Conservation (phyloP, 2,329 filamentous ascomycete genomes). For the Ciborinia camelliae region DNA sequence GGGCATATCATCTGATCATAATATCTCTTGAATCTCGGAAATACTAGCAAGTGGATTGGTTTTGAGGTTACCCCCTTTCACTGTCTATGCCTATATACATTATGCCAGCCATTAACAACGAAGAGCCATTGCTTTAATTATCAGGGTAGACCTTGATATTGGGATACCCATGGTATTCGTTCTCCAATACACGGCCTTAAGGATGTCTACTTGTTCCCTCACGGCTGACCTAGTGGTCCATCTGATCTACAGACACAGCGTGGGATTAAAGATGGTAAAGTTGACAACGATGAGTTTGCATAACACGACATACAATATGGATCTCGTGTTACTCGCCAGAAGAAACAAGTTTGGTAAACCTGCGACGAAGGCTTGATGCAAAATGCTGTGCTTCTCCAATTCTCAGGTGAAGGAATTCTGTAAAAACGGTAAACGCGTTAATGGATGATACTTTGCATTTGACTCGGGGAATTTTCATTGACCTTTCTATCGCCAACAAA, state of each 20-base stretch:
- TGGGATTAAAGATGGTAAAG: conserved; percentile 13
- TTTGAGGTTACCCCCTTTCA: not conserved
- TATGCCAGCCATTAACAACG: not conserved
- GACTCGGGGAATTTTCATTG: conserved; percentile 3
- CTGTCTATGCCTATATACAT: not conserved
- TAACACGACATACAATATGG: not conserved
- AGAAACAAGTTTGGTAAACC: not conserved
- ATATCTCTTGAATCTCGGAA: conserved; percentile 5
- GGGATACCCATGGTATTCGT: not conserved
- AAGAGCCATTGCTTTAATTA: not conserved
- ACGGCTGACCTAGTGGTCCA: conserved; percentile 6
- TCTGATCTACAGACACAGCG: conserved; percentile 13
- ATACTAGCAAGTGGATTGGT: not conserved
- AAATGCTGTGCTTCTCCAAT: not conserved
- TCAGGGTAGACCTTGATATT: not conserved
- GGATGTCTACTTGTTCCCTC: not conserved
- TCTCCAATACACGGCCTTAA: not conserved
- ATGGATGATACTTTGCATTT: conserved; percentile 1
- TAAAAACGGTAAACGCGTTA: conserved; percentile 2
- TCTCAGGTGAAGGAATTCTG: not conserved
- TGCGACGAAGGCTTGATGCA: conserved; percentile 14
- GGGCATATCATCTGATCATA: conserved; percentile 15
- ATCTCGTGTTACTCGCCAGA: not conserved
- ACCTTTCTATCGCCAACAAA: conserved; percentile 5
- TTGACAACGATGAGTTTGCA: conserved; percentile 13